Conservation (phyloP, 192 early-diverging fungal species). For the Entomortierella chlamydospora region DNA sequence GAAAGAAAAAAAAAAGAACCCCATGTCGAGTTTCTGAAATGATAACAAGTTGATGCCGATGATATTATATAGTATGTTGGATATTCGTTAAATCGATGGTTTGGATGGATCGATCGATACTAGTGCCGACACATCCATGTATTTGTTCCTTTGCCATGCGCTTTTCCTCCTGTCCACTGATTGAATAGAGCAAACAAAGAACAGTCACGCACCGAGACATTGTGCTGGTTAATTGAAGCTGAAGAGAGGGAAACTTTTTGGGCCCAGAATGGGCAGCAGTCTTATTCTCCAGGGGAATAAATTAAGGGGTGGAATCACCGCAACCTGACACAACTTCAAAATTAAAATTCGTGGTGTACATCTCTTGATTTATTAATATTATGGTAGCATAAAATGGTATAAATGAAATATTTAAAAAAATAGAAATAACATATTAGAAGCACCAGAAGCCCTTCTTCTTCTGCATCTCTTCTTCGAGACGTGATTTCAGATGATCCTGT, state of each 20-base stretch:
- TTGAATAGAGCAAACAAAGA: background rate
- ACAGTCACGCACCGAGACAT: conserved; percentile 50
- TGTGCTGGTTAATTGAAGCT: conserved; percentile 48
- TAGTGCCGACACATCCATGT: conserved; percentile 4
- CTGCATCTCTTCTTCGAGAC: conserved; percentile 43
- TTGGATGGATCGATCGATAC: conserved; percentile 19
- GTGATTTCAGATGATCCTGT: conserved; percentile 32
- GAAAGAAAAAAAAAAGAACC: background rate
- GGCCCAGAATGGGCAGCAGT: background rate
- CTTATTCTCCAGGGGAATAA: background rate
- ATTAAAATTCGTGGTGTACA: too few relatives aligned
- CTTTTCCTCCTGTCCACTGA: background rate
- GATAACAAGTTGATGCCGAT: too few relatives aligned
- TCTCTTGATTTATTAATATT: too few relatives aligned
- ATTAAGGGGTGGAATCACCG: conserved; percentile 6
- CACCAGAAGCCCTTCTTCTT: conserved; percentile 55
- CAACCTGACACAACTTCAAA: too few relatives aligned
- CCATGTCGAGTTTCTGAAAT: background rate
- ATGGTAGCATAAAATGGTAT: background rate
- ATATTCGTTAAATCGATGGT: background rate
- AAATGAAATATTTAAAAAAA: background rate
- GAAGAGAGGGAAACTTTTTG: conserved; percentile 25
- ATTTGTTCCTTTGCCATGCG: background rate
- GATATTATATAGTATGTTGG: too few relatives aligned
- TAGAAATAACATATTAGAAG: conserved; percentile 17